These are phyloP conservation scores for Haplosporangium sp. DNA, from an alignment of 371 early-diverging fungal species.

Conservation along the genomic window DNA sequence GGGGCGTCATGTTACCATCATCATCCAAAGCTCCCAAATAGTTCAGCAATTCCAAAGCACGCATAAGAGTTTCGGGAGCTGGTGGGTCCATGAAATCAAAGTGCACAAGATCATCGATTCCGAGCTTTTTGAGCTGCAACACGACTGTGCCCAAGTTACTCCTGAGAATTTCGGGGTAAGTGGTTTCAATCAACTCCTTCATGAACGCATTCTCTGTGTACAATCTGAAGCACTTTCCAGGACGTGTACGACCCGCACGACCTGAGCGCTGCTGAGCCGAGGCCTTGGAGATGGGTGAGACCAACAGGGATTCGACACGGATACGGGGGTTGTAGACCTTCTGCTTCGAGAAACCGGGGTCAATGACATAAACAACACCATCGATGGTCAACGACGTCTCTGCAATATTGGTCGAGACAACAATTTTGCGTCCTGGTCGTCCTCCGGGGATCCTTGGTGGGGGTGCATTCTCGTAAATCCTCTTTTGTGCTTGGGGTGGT, in stretches of 20 bases:
- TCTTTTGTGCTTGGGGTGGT: slow-evolving; percentile 92
- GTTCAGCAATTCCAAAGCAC: slow-evolving; percentile 91
- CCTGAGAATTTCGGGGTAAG: slow-evolving; percentile 95
- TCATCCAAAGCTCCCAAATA: slow-evolving; percentile 93
- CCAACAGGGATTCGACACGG: slow-evolving; percentile 90
- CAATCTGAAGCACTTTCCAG: slow-evolving; percentile 94
- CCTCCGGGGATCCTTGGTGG: slow-evolving; percentile 78
- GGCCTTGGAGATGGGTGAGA: slow-evolving; percentile 93
- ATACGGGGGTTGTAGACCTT: slow-evolving; percentile 96
- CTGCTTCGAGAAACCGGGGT: slow-evolving; percentile 97
- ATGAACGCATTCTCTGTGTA: slow-evolving; percentile 92
- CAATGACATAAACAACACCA: slow-evolving; percentile 98
- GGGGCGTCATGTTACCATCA: slow-evolving; percentile 82
- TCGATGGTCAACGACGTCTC: slow-evolving; percentile 99
- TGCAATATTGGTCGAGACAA: slow-evolving; percentile 98
- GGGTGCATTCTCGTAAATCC: slow-evolving; percentile 92
- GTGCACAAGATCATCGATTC: slow-evolving; percentile 87
- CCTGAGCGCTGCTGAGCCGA: slow-evolving; percentile 98
- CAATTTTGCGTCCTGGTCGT: slow-evolving; percentile 91
- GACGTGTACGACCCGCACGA: slow-evolving; percentile 92
- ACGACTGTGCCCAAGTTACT: slow-evolving; percentile 93
- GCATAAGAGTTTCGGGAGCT: slow-evolving; percentile 71
- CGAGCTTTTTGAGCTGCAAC: slow-evolving; percentile 90
- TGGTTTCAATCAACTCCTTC: slow-evolving; percentile 83
- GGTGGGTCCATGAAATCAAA: slow-evolving; percentile 99